Base-by-base conservation (phyloP, 805 yeast species). In the Yueomyces sinensis region DNA sequence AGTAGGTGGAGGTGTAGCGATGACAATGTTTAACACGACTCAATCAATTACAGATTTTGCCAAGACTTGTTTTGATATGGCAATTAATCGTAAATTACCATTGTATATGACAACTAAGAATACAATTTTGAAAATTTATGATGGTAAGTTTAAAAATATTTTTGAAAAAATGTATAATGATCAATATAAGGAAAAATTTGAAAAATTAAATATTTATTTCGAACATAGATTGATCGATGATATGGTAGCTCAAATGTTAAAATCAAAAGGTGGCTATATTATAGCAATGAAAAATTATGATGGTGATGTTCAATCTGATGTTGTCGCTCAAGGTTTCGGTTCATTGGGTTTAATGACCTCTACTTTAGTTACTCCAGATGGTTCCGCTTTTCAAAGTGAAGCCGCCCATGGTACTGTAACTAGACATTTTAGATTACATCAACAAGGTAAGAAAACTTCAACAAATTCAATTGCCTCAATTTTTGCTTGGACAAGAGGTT, bases 351-450 rank as follows among this genome's bases (percentile, higher is more conserved):
- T 89, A 48, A 89, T 89, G 97, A 86, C 97, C 23, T 89, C 97
- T 3, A 94, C 84, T n/a, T 72, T 89, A 47, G 74, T 86, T 54
- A 76, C 96, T n/a, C 93, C 96, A 33, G 96, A 89, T 60, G 96
- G 96, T 18, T 82, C 82, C 66, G 78, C 95, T 13, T 87, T 83
- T 58, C 96, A 89, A 67, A 67, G 86, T 36, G 97, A 89, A 68
- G 97, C 97, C 39, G 97, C 97, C n/a, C 97, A 89, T 59, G 97
- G 97, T 37, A 89, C 97, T 13, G 97, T 89, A 48, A 89, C 96
- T 32, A 82, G 97, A 66, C 97, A 89, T 61, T 89, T 71, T 66
- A 81, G 96, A 67, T 91, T 79, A 63, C 84, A 83, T 62, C 96
- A 89, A 65, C 82, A 81, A 62, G 97, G 97, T 45, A 82, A 86